Evolutionary conservation across 371 early-diverging fungal genomes (phyloP).

Genomic region (Rhizomucor pusillus): DNA sequence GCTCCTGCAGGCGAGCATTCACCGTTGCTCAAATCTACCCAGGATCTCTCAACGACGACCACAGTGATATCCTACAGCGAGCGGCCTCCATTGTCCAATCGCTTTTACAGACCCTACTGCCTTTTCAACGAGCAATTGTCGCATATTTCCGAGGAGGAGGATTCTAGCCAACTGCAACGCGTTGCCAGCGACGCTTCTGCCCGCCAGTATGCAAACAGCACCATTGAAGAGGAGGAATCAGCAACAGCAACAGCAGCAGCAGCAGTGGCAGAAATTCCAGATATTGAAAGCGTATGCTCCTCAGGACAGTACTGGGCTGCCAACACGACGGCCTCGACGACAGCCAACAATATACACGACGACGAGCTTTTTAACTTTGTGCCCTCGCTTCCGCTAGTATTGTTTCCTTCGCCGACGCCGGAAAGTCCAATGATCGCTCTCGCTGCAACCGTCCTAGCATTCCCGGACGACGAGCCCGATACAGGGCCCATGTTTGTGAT

Average conservation of each 20-base stretch:
- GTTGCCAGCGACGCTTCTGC: conserved; percentile 11
- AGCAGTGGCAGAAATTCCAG: background rate
- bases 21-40: background rate
- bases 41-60: conserved; percentile 1
- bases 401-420: conserved; percentile 15
- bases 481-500: too few species aligned
- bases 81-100: background rate
- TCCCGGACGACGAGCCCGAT: background rate
- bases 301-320: conserved; percentile 14
- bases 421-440: conserved; percentile 20
- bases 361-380: conserved; percentile 8
- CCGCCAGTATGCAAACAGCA: background rate
- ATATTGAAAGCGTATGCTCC: conserved; percentile 2
- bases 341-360: conserved; percentile 1
- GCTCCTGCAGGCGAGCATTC: conserved; percentile 6
- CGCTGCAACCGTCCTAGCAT: conserved; percentile 3
- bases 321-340: conserved; percentile 6
- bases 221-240: background rate
- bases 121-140: conserved; percentile 20
- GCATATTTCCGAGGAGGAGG: conserved; percentile 23
- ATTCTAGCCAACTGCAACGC: conserved; percentile 17
- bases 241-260: background rate
- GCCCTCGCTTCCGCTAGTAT: conserved; percentile 18
- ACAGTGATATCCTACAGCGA: conserved; percentile 2
- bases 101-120: conserved; percentile 19